Percentiles rank a stretch among this genome's conserved stretches.
Evolutionary conservation across 352 stramenopile genomes (phyloP).

Genomic region (Thraustochytrium sp.): DNA sequence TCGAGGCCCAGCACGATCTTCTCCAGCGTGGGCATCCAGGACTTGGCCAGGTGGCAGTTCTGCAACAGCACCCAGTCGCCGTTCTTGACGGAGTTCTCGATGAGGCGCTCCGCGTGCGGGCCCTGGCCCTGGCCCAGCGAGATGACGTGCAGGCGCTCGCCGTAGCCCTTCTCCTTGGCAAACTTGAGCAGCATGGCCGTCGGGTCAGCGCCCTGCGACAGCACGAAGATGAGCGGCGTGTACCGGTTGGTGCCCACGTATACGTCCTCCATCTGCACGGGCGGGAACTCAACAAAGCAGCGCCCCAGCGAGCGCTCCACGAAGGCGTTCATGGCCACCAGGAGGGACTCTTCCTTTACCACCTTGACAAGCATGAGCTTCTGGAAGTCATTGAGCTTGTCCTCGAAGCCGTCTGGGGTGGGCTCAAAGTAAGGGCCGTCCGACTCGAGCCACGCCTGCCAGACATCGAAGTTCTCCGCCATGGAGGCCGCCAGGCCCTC

Average conservation of each 20-base stretch:
- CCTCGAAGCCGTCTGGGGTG: slow-evolving; percentile 57
- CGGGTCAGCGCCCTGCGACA: slow-evolving; percentile 79
- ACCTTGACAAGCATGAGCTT: slow-evolving; percentile 53
- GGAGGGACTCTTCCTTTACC: slow-evolving; percentile 78
- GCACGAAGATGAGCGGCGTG: slow-evolving; percentile 86
- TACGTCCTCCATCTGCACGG: slow-evolving; percentile 84
- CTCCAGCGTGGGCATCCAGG: slow-evolving; percentile 85
- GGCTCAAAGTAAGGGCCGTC: slow-evolving; percentile 46
- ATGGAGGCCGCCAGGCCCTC: slow-evolving; percentile 53
- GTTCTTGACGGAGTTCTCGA: slow-evolving; percentile 67
- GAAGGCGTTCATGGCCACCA: slow-evolving; percentile 71
- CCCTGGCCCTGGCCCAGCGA: slow-evolving; percentile 85
- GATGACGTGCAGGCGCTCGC: slow-evolving; percentile 72
- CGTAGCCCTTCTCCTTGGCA: slow-evolving; percentile 72
- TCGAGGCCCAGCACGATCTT: slow-evolving; percentile 68
- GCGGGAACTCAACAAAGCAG: slow-evolving; percentile 74
- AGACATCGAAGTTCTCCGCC: slow-evolving; percentile 31
- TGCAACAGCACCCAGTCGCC: slow-evolving; percentile 88
- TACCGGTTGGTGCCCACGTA: slow-evolving; percentile 80
- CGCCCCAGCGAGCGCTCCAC: slow-evolving; percentile 73
- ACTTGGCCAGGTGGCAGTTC: slow-evolving; percentile 88
- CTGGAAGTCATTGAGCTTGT: slow-evolving; percentile 53
- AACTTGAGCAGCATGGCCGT: slow-evolving; percentile 85
- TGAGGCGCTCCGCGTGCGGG: slow-evolving; percentile 76
- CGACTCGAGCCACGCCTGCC: slow-evolving; percentile 51